Percentiles rank a stretch among this genome's conserved stretches.
These are phyloP conservation scores for Penicillium salamii DNA, from an alignment of 495 filamentous ascomycete genomes.

Conservation along the genomic window DNA sequence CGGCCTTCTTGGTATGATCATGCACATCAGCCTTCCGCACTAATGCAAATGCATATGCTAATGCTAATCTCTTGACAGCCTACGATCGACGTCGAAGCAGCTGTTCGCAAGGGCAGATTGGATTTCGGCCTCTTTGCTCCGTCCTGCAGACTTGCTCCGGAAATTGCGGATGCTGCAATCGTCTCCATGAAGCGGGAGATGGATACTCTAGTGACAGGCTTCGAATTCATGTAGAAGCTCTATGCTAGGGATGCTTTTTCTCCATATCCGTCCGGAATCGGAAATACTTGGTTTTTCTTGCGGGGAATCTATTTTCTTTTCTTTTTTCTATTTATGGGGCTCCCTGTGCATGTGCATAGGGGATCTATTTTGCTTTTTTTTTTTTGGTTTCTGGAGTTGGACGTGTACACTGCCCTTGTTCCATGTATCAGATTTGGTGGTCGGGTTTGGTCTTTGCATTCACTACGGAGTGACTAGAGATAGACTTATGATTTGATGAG, in stretches of 20 bases:
- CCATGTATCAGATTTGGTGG: conserved; percentile 2
- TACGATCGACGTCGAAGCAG: conserved; percentile 36
- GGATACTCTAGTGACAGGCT: conserved; percentile 9
- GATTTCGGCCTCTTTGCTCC: conserved; percentile 37
- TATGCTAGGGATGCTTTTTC: conserved; percentile 3
- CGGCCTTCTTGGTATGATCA: conserved; percentile 21
- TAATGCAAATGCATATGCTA: conserved; percentile 16
- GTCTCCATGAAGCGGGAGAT: conserved; percentile 21
- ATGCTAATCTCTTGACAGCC: conserved; percentile 19
- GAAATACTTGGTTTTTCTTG: not conserved
- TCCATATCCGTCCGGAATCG: not conserved
- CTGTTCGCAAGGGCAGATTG: conserved; percentile 25
- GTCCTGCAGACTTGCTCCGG: conserved; percentile 14
- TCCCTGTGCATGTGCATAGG: conserved; percentile 20
- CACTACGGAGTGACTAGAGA: no score
- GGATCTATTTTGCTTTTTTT: conserved; percentile 13
- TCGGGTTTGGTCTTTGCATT: no score
- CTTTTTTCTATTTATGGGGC: not conserved
- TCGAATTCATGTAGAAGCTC: conserved; percentile 3
- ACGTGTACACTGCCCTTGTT: conserved; percentile 12
- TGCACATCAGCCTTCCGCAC: not conserved
- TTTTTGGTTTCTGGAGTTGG: conserved; percentile 20
- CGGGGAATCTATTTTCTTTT: conserved; percentile 3
- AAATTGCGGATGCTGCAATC: conserved; percentile 21
- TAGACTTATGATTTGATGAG: conserved; percentile 2